Evolutionary conservation across 352 stramenopile species (phyloP), one percentile per base, ranked within the genome.

Genomic region (Phytopythium sindhum): DNA sequence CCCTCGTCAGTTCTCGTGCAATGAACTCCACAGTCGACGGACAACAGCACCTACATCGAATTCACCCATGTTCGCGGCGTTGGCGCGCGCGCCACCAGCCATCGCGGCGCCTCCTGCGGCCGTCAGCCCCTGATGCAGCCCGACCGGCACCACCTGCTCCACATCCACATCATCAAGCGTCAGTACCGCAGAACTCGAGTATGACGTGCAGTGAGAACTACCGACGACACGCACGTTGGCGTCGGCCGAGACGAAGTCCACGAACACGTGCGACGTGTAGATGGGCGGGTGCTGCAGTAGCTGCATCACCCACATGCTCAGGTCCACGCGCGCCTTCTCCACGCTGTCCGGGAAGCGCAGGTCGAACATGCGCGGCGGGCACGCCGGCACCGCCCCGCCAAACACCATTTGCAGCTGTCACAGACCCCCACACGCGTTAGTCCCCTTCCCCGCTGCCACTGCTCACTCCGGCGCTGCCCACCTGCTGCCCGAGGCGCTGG

Each of bases 261-360:
- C 70, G 61, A 95, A 93, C 6, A 89, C 80, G 59, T 91, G 86
- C 53, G 83, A 94, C 71, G 90, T 82, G 65, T 83, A 89, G 63
- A 94, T 81, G n/a, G 86, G 78, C 53, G 82, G 69, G 68, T 95
- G 82, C 58, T 88, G 81, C 54, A 93, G 68, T 15, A 95, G 70
- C 65, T 93, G 84, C 74, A 89, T 84, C 44, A 95, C 71, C 86
- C 86, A 95, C 74, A 91, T 88, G 29, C 72, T 83, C 59, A 95
- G 63, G 37, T 93, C 86, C 48, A 85, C 73, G 35, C 84, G 82
- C 37, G 77, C 74, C 65, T 89, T 89, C 72, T 93, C 86, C 28
- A 91, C 63, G 60, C 69, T 89, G 45, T 91, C 81, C 4, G 81
- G 74, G 63, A 78, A 89, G 63, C 78, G 77, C 57, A 84, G 9